Conservation (phyloP, 2,329 filamentous ascomycete genomes). For the Diplocarpon rosae region DNA sequence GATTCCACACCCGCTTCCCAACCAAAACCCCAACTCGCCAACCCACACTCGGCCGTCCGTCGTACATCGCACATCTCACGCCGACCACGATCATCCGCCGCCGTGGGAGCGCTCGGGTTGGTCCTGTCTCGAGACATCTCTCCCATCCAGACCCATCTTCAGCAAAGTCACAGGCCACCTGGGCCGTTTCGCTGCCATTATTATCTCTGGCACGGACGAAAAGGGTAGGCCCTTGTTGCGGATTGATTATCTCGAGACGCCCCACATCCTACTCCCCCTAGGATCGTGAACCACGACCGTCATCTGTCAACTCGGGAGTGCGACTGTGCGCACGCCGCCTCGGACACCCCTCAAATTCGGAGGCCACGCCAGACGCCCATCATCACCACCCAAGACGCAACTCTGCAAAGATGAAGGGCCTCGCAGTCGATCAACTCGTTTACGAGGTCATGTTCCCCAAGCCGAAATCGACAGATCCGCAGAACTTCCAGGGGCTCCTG, state of each 20-base stretch:
- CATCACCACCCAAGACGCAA: neutral
- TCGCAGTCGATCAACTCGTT: constrained; percentile 59
- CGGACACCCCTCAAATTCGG: constrained; percentile 11
- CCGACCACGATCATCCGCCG: neutral
- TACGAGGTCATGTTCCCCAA: constrained; percentile 65
- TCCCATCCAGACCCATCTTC: neutral
- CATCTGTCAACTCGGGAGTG: constrained; percentile 4
- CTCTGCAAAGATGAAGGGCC: constrained; percentile 52
- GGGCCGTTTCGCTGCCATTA: neutral
- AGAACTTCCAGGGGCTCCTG: constrained; percentile 59
- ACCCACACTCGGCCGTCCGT: neutral
- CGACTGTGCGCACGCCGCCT: constrained; percentile 7
- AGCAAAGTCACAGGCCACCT: too few species aligned
- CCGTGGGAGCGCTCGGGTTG: too few species aligned
- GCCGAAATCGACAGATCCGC: constrained; percentile 55
- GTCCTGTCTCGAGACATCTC: too few species aligned
- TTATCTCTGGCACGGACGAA: constrained; percentile 7
- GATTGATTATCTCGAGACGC: constrained; percentile 8
- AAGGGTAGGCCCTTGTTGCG: constrained; percentile 5
- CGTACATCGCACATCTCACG: neutral
- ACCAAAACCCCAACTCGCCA: neutral
- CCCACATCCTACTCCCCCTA: constrained; percentile 3
- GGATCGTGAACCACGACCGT: neutral
- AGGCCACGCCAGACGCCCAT: constrained; percentile 6
- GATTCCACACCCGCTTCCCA: neutral